Conservation (phyloP, 2,329 filamentous ascomycete species). For the Clonostachys byssicola region DNA sequence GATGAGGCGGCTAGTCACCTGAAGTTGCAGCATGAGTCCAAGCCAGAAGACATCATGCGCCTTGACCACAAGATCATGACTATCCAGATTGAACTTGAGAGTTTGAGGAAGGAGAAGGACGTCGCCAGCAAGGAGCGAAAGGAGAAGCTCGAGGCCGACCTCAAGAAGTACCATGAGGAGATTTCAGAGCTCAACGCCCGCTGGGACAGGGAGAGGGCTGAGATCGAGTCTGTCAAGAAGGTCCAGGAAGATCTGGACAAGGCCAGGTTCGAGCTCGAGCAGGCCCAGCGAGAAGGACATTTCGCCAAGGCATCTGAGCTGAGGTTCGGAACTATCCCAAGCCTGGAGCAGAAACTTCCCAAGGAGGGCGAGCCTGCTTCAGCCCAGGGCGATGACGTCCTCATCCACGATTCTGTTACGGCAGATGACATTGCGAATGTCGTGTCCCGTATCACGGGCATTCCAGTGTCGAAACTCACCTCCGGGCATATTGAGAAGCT, state of each 20-base stretch:
- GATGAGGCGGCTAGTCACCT: slow-evolving; percentile 92
- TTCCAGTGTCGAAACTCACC: slow-evolving; percentile 88
- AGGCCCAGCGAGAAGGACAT: slow-evolving; percentile 81
- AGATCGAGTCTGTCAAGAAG: slow-evolving; percentile 84
- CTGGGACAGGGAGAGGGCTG: slow-evolving; percentile 85
- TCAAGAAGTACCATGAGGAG: slow-evolving; percentile 76
- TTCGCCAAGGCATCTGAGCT: slow-evolving; percentile 90
- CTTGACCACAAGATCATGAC: slow-evolving; percentile 96
- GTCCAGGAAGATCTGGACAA: slow-evolving; percentile 85
- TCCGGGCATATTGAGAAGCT: slow-evolving; percentile 92
- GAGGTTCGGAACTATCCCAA: slow-evolving; percentile 82
- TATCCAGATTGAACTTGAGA: slow-evolving; percentile 94
- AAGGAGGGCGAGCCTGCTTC: slow-evolving; percentile 57
- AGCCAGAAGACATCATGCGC: slow-evolving; percentile 89
- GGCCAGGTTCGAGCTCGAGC: slow-evolving; percentile 79
- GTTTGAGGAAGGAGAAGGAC: slow-evolving; percentile 89
- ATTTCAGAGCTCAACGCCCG: slow-evolving; percentile 69
- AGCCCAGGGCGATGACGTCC: slow-evolving; percentile 33
- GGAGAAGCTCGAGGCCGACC: slow-evolving; percentile 74
- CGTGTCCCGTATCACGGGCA: slow-evolving; percentile 87
- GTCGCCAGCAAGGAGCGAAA: slow-evolving; percentile 82
- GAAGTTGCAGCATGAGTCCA: slow-evolving; percentile 91
- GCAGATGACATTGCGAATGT: slow-evolving; percentile 91
- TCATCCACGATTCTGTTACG: slow-evolving; percentile 93
- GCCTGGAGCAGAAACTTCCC: slow-evolving; percentile 73